phyloP scores from a whole-genome alignment of 208 protist genomes.

The Wallacemonas collosoma region DNA sequence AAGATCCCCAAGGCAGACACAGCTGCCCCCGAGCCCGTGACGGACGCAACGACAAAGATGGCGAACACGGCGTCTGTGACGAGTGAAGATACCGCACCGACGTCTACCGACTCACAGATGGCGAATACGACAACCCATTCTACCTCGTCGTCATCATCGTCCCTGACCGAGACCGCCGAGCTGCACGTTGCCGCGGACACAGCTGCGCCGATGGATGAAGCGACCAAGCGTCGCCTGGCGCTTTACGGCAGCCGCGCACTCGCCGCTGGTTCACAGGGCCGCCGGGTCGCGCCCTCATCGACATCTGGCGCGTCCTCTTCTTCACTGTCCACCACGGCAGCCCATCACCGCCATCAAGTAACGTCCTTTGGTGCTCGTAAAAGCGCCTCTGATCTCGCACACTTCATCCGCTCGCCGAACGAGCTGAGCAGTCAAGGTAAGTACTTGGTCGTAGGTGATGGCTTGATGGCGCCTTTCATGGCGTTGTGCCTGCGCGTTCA shows the following conservation, averaged over 20 bases:
- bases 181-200: neutral
- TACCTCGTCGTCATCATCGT: neutral
- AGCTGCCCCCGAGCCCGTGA: neutral
- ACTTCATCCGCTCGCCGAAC: slow-evolving; percentile 46
- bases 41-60: neutral
- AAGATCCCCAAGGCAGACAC: neutral
- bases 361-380: slow-evolving; percentile 65
- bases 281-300: slow-evolving; percentile 15
- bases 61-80: neutral
- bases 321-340: neutral
- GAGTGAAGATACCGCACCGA: neutral
- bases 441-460: slow-evolving; percentile 91
- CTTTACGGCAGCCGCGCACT: slow-evolving; percentile 86
- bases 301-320: neutral
- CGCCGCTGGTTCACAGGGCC: slow-evolving; percentile 65
- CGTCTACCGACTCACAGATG: neutral
- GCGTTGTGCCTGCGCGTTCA: slow-evolving; percentile 88
- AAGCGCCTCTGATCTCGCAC: slow-evolving; percentile 40
- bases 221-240: slow-evolving; percentile 38
- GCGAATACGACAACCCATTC: neutral
- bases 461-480: slow-evolving; percentile 93
- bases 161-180: neutral
- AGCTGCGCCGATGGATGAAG: slow-evolving; percentile 15
- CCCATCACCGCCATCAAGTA: slow-evolving; percentile 31
- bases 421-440: slow-evolving; percentile 65